Base-by-base conservation (phyloP, 139 green algal species). In the Auxenochlorella pyrenoidosa region DNA sequence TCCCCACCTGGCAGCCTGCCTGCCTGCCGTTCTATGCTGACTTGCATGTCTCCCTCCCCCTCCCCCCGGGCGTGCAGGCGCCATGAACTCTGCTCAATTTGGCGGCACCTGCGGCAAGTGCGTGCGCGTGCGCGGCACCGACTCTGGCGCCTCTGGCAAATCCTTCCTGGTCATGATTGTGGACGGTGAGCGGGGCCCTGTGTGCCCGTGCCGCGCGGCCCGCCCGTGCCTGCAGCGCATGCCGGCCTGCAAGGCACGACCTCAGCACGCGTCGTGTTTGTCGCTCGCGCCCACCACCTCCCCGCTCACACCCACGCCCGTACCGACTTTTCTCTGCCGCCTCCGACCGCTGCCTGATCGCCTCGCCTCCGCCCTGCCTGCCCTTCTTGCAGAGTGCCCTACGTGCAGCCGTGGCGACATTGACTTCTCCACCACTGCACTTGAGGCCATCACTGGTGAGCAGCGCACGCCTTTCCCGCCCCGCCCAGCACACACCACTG, bases 151-250 rank as follows among this genome's bases (percentile, higher is more conserved):
- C 30, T 38, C 43, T 28, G 75, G 75, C 43, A 63, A 81, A 8
- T 81, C 75, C 1, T 63, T 81, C 43, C 75, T 81, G 12, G 75
- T 81, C 10, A 81, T 63, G 26, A 81, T 81, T 34, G 75, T 76
- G 34, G 70, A 76, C 36, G 34, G 70, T 71, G 63, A 71, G 63
- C 10, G 6, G 47, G 47, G n/a, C n/a, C n/a, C n/a, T n/a, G n/a
- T n/a, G n/a, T n/a, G n/a, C n/a, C n/a, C n/a, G n/a, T n/a, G n/a
- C n/a, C n/a, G n/a, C n/a, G n/a, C n/a, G n/a, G n/a, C n/a, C n/a
- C n/a, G n/a, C n/a, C n/a, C n/a, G n/a, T n/a, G n/a, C n/a, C n/a
- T n/a, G n/a, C n/a, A n/a, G n/a, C n/a, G n/a, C n/a, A n/a, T n/a
- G n/a, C n/a, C n/a, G n/a, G n/a, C n/a, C n/a, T n/a, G n/a, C n/a